Conservation (phyloP, 2,329 filamentous ascomycete genomes). For the Ophiostoma novo-ulmi region DNA sequence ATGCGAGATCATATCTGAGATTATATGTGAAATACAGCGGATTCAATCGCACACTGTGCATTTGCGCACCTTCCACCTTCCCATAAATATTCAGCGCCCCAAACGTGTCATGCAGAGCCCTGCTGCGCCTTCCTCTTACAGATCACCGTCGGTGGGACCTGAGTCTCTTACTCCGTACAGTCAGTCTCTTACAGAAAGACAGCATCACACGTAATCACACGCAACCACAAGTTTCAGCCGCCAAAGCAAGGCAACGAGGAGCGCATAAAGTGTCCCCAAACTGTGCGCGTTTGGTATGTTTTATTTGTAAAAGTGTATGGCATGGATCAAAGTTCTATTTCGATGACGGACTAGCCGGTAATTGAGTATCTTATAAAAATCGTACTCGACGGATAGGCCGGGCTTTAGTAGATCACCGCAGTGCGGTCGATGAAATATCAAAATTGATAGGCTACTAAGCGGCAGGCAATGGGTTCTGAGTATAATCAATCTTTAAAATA, state of each 20-base stretch:
- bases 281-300: neutral
- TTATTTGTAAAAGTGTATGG: neutral
- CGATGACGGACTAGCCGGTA: neutral
- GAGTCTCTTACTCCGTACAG: neutral
- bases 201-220: neutral
- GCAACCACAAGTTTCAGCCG: conserved; percentile 1
- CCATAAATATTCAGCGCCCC: conserved; percentile 4
- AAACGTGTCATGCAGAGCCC: neutral
- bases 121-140: conserved; percentile 8
- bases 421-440: neutral
- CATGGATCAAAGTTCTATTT: neutral
- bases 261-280: neutral
- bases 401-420: neutral
- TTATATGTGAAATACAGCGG: neutral
- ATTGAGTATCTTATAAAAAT: neutral
- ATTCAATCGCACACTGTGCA: neutral
- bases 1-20: neutral
- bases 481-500: too few relatives aligned
- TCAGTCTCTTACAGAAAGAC: neutral
- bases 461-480: too few relatives aligned
- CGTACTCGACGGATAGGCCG: neutral
- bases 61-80: neutral
- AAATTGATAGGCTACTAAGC: too few relatives aligned
- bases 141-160: neutral
- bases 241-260: neutral